Percentiles rank a stretch among this genome's conserved stretches.
Conservation (phyloP, 2,329 filamentous ascomycete species). For the Hymenoscyphus albidus region DNA sequence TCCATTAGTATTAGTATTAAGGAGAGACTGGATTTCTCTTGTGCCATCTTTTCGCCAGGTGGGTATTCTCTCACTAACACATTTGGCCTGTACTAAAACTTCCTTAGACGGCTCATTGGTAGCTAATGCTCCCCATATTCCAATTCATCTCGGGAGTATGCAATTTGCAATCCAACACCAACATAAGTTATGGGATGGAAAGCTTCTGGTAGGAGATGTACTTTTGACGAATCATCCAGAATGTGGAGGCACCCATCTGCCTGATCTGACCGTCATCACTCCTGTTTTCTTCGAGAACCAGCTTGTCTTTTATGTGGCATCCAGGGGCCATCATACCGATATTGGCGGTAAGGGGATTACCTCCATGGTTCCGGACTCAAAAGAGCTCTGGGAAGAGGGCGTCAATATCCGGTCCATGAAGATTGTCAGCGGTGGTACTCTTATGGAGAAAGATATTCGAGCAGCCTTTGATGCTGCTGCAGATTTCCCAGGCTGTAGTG, state of each 20-base stretch:
- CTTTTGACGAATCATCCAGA: constrained; percentile 63
- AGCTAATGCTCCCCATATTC: constrained; percentile 75
- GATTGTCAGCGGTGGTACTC: constrained; percentile 70
- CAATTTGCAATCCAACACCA: constrained; percentile 58
- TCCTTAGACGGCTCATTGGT: constrained; percentile 67
- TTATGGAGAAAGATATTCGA: constrained; percentile 62
- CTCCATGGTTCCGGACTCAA: constrained; percentile 74
- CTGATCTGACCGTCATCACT: constrained; percentile 77
- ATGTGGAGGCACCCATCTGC: constrained; percentile 71
- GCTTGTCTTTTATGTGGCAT: constrained; percentile 81
- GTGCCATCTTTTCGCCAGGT: constrained; percentile 63
- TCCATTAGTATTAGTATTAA: constrained; percentile 75
- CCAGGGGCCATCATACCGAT: constrained; percentile 71
- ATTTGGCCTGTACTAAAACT: not conserved
- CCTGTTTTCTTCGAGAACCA: constrained; percentile 68
- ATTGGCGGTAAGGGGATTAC: constrained; percentile 63
- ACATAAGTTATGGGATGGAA: constrained; percentile 71
- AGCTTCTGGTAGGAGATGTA: constrained; percentile 72
- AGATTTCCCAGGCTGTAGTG: constrained; percentile 58
- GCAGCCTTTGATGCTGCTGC: constrained; percentile 33
- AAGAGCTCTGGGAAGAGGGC: constrained; percentile 56
- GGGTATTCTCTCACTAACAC: not conserved
- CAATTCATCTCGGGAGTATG: constrained; percentile 35
- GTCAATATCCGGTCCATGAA: constrained; percentile 60
- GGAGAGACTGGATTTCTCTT: constrained; percentile 76